These are phyloP conservation scores for Lasiosphaeria ovina DNA, from an alignment of 495 filamentous ascomycete species.

Conservation along the genomic window DNA sequence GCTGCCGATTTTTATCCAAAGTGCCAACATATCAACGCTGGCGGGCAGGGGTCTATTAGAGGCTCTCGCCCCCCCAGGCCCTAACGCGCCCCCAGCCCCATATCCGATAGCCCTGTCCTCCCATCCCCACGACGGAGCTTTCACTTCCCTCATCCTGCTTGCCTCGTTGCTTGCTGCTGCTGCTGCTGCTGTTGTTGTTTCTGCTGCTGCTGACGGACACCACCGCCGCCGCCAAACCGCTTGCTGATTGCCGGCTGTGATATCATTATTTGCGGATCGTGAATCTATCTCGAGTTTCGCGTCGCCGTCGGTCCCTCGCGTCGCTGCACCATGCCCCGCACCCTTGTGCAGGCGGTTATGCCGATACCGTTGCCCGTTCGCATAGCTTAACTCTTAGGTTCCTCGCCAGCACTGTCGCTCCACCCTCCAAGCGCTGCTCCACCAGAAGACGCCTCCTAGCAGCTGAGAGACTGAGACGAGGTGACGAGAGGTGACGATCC, in stretches of 20 bases:
- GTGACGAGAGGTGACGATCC: conserved; percentile 8
- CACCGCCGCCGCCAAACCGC: neutral
- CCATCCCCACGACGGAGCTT: conserved; percentile 18
- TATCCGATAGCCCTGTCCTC: conserved; percentile 27
- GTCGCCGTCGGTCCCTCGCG: neutral
- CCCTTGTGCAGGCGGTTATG: neutral
- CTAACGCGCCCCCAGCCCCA: conserved; percentile 19
- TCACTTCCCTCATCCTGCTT: conserved; percentile 9
- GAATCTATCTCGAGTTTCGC: neutral
- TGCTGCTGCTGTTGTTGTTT: neutral
- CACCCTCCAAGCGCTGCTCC: neutral
- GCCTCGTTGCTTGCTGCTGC: neutral
- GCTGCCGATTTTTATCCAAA: conserved; percentile 9
- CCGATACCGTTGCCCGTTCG: neutral
- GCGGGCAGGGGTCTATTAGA: conserved; percentile 25
- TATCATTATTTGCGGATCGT: neutral
- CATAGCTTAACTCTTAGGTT: no score
- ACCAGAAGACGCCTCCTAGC: neutral
- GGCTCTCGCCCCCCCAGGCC: conserved; percentile 5
- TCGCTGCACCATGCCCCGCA: conserved; percentile 1
- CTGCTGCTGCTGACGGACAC: neutral
- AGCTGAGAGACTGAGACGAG: neutral
- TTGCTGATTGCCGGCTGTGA: neutral
- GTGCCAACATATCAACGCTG: conserved; percentile 11
- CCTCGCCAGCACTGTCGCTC: neutral